Percentiles rank a stretch among this genome's conserved stretches.
These are phyloP conservation scores for Ophiostoma quercus DNA, from an alignment of 2,329 filamentous ascomycete species.

Conservation along the genomic window DNA sequence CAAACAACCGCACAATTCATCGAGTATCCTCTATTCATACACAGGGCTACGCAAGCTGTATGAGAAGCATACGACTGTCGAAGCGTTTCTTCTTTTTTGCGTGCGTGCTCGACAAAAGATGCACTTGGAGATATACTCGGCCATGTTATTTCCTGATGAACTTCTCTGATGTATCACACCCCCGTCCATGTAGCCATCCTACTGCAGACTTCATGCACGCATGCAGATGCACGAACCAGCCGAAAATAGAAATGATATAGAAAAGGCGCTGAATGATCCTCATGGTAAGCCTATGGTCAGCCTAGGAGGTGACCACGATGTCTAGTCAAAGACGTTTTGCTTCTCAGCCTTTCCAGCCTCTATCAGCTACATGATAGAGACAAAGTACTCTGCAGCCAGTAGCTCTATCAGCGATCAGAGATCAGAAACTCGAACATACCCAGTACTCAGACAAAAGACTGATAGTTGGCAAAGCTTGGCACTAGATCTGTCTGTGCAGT, in stretches of 20 bases:
- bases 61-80: background rate
- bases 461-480: background rate
- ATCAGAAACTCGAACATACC: no score
- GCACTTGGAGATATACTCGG: no score
- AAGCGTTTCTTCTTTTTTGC: no score
- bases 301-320: background rate
- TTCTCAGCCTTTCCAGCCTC: background rate
- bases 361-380: background rate
- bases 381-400: no score
- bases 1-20: background rate
- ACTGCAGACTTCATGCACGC: constrained; percentile 2
- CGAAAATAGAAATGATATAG: background rate
- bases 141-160: background rate
- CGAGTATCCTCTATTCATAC: background rate
- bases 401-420: no score
- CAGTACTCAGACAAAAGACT: background rate
- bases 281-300: background rate
- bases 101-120: no score
- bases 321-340: background rate
- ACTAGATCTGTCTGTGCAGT: background rate
- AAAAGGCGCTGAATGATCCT: background rate
- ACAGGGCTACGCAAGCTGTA: background rate
- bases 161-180: background rate
- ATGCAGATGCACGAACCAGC: background rate
- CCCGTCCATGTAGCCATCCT: background rate